These are phyloP conservation scores for Salvia miltiorrhiza DNA, from an alignment of 257 asterid species.

Conservation along the genomic window DNA sequence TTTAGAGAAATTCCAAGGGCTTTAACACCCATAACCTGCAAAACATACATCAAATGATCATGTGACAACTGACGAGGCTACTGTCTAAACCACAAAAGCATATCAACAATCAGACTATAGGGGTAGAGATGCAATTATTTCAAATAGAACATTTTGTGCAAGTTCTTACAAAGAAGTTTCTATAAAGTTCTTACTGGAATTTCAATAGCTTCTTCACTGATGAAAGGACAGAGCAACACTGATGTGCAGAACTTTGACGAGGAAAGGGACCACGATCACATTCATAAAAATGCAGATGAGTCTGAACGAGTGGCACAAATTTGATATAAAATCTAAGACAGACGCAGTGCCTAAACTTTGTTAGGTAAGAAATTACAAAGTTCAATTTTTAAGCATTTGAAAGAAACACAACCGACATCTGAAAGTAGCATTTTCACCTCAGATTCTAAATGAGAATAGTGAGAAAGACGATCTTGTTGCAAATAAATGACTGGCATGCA, in stretches of 20 bases:
- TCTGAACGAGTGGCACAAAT: background rate
- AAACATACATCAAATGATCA: slow-evolving; percentile 6
- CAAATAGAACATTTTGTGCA: too few species aligned
- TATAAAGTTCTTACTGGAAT: background rate
- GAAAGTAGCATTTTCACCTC: background rate
- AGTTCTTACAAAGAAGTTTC: too few species aligned
- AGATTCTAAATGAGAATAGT: background rate
- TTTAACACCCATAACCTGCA: slow-evolving; percentile 91
- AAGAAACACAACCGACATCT: background rate
- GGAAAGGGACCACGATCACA: background rate
- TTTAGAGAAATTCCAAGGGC: slow-evolving; percentile 84
- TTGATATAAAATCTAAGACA: background rate
- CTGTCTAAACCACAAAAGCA: background rate
- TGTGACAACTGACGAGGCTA: background rate
- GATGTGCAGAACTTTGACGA: background rate
- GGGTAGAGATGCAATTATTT: slow-evolving; percentile 5
- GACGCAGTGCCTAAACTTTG: background rate
- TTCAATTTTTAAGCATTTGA: background rate
- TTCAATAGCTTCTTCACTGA: slow-evolving; percentile 1
- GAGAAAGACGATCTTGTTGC: background rate
- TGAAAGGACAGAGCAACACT: background rate
- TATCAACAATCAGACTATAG: background rate
- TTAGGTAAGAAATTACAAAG: background rate
- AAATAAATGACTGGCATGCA: background rate
- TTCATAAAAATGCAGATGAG: background rate